phyloP scores from a whole-genome alignment of 352 stramenopile species.

The Thalassiosira livingstoniorum region DNA sequence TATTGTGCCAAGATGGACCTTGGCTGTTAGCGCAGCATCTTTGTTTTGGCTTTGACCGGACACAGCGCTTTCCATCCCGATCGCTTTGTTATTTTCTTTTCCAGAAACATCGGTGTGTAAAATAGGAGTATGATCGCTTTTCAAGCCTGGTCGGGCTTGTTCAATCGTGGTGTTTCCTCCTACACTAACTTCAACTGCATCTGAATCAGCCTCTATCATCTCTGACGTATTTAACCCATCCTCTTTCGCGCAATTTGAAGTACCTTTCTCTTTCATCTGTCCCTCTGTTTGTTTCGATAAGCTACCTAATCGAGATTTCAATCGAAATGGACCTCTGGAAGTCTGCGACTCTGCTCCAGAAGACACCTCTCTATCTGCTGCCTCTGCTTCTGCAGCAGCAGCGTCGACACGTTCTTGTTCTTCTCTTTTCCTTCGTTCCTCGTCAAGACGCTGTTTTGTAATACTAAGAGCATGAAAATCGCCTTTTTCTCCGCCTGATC shows the following conservation, averaged over 20 bases:
- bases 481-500: slow-evolving; percentile 16
- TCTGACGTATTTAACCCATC: neutral
- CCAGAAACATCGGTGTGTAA: neutral
- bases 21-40: slow-evolving; percentile 54
- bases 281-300: slow-evolving; percentile 26
- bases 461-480: slow-evolving; percentile 60
- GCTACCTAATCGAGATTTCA: slow-evolving; percentile 41
- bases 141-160: slow-evolving; percentile 1
- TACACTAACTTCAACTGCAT: slow-evolving; percentile 53
- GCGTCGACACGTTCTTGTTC: slow-evolving; percentile 51
- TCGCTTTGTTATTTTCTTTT: neutral
- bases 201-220: slow-evolving; percentile 30
- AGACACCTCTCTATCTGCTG: slow-evolving; percentile 3
- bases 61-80: slow-evolving; percentile 48
- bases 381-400: slow-evolving; percentile 21
- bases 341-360: neutral
- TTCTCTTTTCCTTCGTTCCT: slow-evolving; percentile 48
- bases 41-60: slow-evolving; percentile 39
- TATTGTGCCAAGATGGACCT: slow-evolving; percentile 67
- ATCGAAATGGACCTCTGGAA: neutral
- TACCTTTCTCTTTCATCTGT: slow-evolving; percentile 55
- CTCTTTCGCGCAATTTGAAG: slow-evolving; percentile 22
- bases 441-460: slow-evolving; percentile 58
- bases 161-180: neutral
- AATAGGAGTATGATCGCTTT: neutral